phyloP scores from a whole-genome alignment of 257 asterid species.

The Nicotiana otophora region DNA sequence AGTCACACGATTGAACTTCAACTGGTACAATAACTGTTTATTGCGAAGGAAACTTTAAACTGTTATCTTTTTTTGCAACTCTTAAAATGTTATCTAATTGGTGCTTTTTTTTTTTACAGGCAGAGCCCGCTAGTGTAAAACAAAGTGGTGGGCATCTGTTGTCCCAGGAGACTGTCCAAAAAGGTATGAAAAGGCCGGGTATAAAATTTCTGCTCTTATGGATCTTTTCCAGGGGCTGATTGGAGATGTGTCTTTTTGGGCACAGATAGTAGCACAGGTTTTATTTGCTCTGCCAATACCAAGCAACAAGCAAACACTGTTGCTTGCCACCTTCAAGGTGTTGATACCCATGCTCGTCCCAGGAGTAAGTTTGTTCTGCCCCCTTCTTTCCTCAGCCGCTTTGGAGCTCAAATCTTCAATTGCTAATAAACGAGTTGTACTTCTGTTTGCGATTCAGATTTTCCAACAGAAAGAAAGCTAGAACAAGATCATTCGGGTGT shows the following conservation, averaged over 20 bases:
- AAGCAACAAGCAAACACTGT: conserved; percentile 20
- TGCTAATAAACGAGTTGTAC: not conserved
- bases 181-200: conserved; percentile 37
- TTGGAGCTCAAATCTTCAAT: not conserved
- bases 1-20: not conserved
- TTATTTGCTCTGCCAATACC: conserved; percentile 22
- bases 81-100: not conserved
- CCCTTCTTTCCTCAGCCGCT: not conserved
- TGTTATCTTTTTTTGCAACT: not conserved
- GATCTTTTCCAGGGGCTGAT: conserved; percentile 28
- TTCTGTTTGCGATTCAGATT: conserved; percentile 23
- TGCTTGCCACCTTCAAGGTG: conserved; percentile 25
- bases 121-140: conserved; percentile 24
- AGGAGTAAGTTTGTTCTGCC: conserved; percentile 40
- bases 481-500: conserved; percentile 20
- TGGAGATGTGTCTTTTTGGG: conserved; percentile 28
- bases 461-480: conserved; percentile 34
- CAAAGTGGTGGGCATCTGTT: conserved; percentile 21
- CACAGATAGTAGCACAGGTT: conserved; percentile 22
- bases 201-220: conserved; percentile 28
- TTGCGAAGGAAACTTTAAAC: not conserved
- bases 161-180: conserved; percentile 19
- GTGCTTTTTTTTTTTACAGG: conserved; percentile 35
- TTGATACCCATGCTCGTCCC: conserved; percentile 23
- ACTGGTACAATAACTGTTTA: not conserved